These are phyloP conservation scores for Xerophyta viscosa DNA, from an alignment of 106 monocot species.

Conservation along the genomic window DNA sequence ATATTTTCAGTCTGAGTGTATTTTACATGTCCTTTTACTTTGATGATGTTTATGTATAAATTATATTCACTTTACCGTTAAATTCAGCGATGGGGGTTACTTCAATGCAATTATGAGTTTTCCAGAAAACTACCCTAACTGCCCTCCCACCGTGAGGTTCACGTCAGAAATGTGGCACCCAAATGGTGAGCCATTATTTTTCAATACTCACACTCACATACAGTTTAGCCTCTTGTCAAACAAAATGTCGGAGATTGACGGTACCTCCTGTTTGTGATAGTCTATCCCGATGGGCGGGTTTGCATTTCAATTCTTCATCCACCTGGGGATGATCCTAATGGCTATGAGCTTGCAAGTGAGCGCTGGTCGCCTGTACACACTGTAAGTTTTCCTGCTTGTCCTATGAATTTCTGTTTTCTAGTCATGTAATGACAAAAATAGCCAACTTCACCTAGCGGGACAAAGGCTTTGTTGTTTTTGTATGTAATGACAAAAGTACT, in stretches of 20 bases:
- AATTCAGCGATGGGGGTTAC: slow-evolving; percentile 59
- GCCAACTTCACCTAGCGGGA: no score
- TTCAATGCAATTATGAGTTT: slow-evolving; percentile 76
- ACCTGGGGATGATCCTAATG: slow-evolving; percentile 91
- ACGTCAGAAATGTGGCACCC: slow-evolving; percentile 82
- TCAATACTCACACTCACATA: slow-evolving; percentile 22
- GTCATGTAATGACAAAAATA: not conserved
- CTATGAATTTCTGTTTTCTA: not conserved
- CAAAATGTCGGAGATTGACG: not conserved
- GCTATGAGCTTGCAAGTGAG: slow-evolving; percentile 96
- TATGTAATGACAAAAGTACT: no score
- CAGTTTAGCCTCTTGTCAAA: not conserved
- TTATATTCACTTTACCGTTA: not conserved
- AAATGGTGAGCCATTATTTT: slow-evolving; percentile 34
- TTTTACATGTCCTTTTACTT: not conserved
- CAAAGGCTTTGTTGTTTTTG: no score
- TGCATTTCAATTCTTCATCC: slow-evolving; percentile 93
- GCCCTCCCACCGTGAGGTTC: slow-evolving; percentile 57
- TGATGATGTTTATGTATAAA: not conserved
- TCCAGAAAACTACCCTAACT: slow-evolving; percentile 55
- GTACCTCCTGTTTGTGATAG: slow-evolving; percentile 1
- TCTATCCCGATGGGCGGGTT: slow-evolving; percentile 69
- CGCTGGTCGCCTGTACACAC: slow-evolving; percentile 93
- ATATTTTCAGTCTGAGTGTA: no score
- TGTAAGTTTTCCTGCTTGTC: slow-evolving; percentile 17